Base-by-base conservation (phyloP, 768 basidiomycete genomes). In the Lactifluus volemus region DNA sequence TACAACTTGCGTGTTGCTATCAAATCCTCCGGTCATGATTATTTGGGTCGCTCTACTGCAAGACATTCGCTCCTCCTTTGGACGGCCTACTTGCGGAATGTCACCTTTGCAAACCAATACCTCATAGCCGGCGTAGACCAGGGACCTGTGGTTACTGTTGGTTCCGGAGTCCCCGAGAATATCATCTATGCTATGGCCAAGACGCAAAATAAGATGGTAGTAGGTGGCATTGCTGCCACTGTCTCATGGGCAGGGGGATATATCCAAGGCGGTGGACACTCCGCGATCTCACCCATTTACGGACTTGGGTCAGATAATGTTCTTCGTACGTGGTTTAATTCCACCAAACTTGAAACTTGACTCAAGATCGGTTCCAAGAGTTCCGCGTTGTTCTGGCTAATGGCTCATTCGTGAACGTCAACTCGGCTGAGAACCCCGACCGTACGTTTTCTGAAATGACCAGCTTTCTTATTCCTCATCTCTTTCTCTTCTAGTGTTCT, bases 41-140 rank as follows among this genome's bases (percentile, higher is more conserved):
- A 17, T 17, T 7, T 42, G 17, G 41, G 41, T 42, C 41, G 41
- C 51, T 42, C 78, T 21, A 74, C 77, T 2, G 77, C 73, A 25
- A 73, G 71, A 0, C 70, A 73, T 11, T 72, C 72, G 3, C 71
- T 81, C 39, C 65, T 78, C 55, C 66, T 79, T 44, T 79, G 75
- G 72, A 78, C 75, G 0, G 74, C 75, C 29, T 65, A 74, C 53
- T 58, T 78, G 47, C 70, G 74, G 60, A 66, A 75, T 49, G 71
- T 73, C 7, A 63, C 41, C 17, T 42, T 42, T 17, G 17, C 15
- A 15, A 17, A 42, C 17, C 14, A 42, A 5, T n/a, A n/a, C 7
- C 5, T 15, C 8, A n/a, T 42, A 15, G 41, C 41, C 41, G 41
- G 41, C 38, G 38, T 5, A 12, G 61, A 71, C 50, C 52, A 63